These are phyloP conservation scores for Wallacemonas collosoma DNA, from an alignment of 208 protist species.

Conservation along the genomic window DNA sequence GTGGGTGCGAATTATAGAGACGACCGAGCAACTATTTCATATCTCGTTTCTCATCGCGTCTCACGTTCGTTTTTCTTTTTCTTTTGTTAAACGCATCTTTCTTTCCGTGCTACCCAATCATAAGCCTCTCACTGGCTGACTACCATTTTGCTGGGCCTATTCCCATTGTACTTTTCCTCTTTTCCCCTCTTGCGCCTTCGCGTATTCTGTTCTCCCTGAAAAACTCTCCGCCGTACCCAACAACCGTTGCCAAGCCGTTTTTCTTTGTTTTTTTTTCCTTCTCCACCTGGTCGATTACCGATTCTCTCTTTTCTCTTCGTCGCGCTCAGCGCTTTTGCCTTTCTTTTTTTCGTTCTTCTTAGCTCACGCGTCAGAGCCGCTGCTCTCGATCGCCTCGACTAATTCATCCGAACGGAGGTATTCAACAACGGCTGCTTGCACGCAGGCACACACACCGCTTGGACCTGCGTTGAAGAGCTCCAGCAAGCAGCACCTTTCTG, in stretches of 20 bases:
- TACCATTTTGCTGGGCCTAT: not conserved
- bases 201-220: constrained; percentile 6
- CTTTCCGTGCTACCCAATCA: not conserved
- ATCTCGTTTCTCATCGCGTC: too few species aligned
- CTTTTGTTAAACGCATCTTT: not conserved
- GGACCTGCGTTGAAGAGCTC: too few species aligned
- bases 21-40: too few species aligned
- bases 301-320: not conserved
- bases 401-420: too few species aligned
- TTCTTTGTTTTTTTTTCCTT: constrained; percentile 9
- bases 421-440: too few species aligned
- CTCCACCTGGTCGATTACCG: not conserved
- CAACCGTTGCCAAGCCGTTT: not conserved
- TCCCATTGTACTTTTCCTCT: constrained; percentile 22
- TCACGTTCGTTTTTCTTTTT: too few species aligned
- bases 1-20: too few species aligned
- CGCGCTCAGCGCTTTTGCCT: not conserved
- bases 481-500: too few species aligned
- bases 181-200: constrained; percentile 17
- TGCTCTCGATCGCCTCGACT: not conserved
- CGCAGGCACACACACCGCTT: too few species aligned
- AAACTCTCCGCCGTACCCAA: not conserved
- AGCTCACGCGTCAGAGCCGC: not conserved
- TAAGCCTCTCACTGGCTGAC: too few species aligned
- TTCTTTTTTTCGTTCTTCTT: constrained; percentile 6